Conservation (phyloP, 2,329 filamentous ascomycete genomes). For the Tolypocladium guangdongense region DNA sequence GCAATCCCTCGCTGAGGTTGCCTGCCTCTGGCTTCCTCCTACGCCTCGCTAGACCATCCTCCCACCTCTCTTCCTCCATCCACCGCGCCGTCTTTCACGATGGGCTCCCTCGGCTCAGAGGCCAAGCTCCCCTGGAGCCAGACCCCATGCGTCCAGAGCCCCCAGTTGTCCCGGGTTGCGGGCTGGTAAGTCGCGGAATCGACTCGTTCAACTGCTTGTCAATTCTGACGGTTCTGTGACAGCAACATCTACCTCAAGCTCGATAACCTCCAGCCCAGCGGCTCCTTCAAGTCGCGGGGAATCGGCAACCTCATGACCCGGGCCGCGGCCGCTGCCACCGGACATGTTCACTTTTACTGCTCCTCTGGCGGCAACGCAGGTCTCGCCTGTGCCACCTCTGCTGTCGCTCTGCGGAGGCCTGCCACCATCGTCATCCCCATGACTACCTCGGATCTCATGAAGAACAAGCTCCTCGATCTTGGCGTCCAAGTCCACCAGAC, state of each 20-base stretch:
- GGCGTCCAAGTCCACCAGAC: constrained; percentile 59
- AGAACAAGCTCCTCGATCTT: constrained; percentile 56
- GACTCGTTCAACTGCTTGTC: not conserved
- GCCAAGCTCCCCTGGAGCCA: constrained; percentile 51
- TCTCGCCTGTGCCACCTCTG: constrained; percentile 67
- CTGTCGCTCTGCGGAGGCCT: constrained; percentile 48
- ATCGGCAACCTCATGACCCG: constrained; percentile 58
- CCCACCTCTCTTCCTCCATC: not conserved
- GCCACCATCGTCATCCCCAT: constrained; percentile 68
- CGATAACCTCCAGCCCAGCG: constrained; percentile 73
- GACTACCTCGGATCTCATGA: constrained; percentile 56
- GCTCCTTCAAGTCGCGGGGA: constrained; percentile 76
- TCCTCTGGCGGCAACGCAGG: constrained; percentile 78
- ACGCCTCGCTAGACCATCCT: not conserved
- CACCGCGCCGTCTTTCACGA: constrained; percentile 9
- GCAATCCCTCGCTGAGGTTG: not conserved
- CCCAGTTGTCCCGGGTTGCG: constrained; percentile 54
- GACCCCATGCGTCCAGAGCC: constrained; percentile 60
- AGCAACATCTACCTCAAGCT: constrained; percentile 77
- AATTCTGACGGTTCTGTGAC: not conserved
- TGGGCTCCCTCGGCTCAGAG: constrained; percentile 29
- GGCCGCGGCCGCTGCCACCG: constrained; percentile 19
- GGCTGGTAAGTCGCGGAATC: constrained; percentile 49
- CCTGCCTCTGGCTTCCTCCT: not conserved
- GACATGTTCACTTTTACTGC: constrained; percentile 60